These are phyloP conservation scores for Alternaria sp. DNA, from an alignment of 2,329 filamentous ascomycete genomes.

Conservation along the genomic window DNA sequence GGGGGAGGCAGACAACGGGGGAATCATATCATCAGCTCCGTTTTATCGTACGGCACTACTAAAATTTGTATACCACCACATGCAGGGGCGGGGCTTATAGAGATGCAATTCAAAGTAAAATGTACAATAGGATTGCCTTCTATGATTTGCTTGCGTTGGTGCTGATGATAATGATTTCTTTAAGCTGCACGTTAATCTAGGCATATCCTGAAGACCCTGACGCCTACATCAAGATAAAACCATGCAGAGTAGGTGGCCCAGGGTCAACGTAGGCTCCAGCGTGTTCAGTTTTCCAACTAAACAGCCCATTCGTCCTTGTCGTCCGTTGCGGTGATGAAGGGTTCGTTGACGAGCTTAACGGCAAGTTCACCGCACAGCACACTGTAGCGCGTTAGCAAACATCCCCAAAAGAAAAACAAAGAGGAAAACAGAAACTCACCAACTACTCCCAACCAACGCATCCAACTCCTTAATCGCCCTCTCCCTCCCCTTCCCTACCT, in stretches of 20 bases:
- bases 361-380: conserved; percentile 94
- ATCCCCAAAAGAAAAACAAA: too few species aligned
- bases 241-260: neutral
- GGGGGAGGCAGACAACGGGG: neutral
- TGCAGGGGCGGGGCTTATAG: neutral
- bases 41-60: neutral
- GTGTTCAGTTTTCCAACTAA: conserved; percentile 18
- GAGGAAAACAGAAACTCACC: conserved; percentile 61
- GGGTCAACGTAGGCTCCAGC: neutral
- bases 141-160: neutral
- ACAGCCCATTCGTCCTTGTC: conserved; percentile 80
- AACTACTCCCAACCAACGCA: conserved; percentile 86
- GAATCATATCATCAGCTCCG: neutral
- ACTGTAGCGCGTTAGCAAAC: conserved; percentile 55
- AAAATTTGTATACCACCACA: conserved; percentile 8
- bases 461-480: conserved; percentile 87
- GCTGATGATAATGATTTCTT: neutral
- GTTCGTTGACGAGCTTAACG: conserved; percentile 92
- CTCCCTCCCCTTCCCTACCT: conserved; percentile 75
- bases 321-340: conserved; percentile 79
- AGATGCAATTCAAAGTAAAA: neutral
- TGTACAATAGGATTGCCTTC: neutral
- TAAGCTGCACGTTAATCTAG: neutral
- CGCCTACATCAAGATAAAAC: neutral
- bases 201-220: neutral